A percentile compares a stretch with the other conserved stretches of the same genome.
phyloP scores from a whole-genome alignment of 192 early-diverging fungal species.

The Entophlyctis helioformis region DNA sequence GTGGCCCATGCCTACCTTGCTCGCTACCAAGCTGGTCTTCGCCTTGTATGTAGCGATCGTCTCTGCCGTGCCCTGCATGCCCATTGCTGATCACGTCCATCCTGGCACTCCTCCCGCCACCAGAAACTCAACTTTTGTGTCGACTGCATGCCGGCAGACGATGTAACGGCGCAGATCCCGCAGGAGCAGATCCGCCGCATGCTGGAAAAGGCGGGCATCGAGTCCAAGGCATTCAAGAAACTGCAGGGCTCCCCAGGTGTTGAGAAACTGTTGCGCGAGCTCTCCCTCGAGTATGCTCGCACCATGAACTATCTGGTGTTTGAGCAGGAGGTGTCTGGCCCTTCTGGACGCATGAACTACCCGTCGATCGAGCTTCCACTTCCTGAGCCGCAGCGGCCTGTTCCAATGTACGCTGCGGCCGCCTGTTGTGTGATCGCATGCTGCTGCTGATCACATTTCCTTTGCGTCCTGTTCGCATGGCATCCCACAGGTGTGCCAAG shows the following conservation, averaged over 20 bases:
- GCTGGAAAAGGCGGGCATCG: slow-evolving; percentile 4
- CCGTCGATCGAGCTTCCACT: no score
- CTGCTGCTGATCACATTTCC: background rate
- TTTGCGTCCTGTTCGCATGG: no score
- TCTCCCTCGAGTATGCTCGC: slow-evolving; percentile 31
- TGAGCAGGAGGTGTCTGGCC: slow-evolving; percentile 29
- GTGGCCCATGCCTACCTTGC: slow-evolving; percentile 23
- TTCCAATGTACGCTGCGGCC: no score
- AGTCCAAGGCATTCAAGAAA: slow-evolving; percentile 9
- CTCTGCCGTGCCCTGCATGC: no score
- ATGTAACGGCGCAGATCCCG: slow-evolving; percentile 21
- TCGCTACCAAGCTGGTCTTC: slow-evolving; percentile 16
- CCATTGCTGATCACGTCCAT: no score
- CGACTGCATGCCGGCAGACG: slow-evolving; percentile 39
- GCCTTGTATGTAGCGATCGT: slow-evolving; percentile 17
- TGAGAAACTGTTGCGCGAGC: slow-evolving; percentile 17
- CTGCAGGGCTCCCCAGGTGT: background rate
- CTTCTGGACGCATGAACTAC: background rate
- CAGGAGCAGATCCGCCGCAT: slow-evolving; percentile 13
- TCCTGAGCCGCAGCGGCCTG: background rate
- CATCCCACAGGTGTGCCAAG: background rate
- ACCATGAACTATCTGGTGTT: slow-evolving; percentile 37
- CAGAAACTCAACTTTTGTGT: slow-evolving; percentile 34
- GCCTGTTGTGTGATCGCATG: no score
- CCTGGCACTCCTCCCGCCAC: background rate